A percentile compares a stretch with the other conserved stretches of the same genome.
phyloP scores from a whole-genome alignment of 2,329 filamentous ascomycete genomes.

The Aspergillus bombycis region DNA sequence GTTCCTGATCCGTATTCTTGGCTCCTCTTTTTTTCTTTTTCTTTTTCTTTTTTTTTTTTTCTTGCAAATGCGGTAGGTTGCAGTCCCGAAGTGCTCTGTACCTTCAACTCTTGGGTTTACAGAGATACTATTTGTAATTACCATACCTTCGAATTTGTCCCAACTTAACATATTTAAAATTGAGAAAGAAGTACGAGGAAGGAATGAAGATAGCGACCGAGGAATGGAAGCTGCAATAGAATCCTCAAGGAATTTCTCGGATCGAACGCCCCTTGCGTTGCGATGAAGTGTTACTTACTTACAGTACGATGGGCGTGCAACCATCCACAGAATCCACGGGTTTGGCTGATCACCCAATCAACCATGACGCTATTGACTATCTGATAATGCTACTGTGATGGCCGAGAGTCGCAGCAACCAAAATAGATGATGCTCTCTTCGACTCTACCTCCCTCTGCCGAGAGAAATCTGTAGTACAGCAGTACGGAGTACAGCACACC shows the following conservation, averaged over 20 bases:
- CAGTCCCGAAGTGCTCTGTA: background rate
- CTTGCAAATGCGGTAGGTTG: background rate
- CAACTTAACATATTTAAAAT: conserved; percentile 1
- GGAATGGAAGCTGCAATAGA: conserved; percentile 17
- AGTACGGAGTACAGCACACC: background rate
- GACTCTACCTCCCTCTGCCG: background rate
- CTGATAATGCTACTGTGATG: background rate
- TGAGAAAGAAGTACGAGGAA: background rate
- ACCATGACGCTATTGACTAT: conserved; percentile 20
- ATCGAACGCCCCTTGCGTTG: conserved; percentile 12
- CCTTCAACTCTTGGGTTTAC: background rate
- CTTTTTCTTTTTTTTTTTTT: background rate
- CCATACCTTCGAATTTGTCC: background rate
- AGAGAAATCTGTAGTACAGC: background rate
- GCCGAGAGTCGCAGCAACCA: background rate
- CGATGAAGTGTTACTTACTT: conserved; percentile 4
- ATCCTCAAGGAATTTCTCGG: conserved; percentile 16
- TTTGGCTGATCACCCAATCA: conserved; percentile 4
- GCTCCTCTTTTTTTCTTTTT: background rate
- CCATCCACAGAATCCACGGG: background rate
- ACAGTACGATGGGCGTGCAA: background rate
- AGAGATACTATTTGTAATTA: background rate
- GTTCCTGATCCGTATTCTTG: conserved; percentile 7
- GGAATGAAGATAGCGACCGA: background rate
- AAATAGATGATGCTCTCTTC: background rate